phyloP scores from a whole-genome alignment of 2,329 filamentous ascomycete species.

The Cercospora sp. region DNA sequence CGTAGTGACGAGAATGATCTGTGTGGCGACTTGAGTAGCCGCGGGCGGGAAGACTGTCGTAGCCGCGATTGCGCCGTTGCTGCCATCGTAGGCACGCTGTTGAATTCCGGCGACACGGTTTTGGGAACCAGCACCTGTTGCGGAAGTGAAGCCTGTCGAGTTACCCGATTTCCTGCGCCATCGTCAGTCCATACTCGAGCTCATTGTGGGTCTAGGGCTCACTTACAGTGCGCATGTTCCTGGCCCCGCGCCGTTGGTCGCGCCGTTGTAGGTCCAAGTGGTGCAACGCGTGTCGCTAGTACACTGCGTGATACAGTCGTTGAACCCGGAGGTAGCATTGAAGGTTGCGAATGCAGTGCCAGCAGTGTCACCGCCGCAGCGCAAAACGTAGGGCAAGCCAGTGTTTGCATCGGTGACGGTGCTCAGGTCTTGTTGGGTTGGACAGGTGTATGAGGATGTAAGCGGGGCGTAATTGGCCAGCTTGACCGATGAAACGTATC shows the following conservation, averaged over 20 bases:
- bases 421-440: background rate
- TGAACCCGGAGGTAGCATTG: background rate
- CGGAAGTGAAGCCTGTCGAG: background rate
- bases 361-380: slow-evolving; percentile 1
- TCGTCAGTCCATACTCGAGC: background rate
- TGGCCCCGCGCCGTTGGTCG: background rate
- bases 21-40: background rate
- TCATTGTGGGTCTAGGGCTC: background rate
- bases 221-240: slow-evolving; percentile 10
- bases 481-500: slow-evolving; percentile 6
- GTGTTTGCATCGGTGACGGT: slow-evolving; percentile 12
- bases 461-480: slow-evolving; percentile 2
- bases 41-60: too few relatives aligned
- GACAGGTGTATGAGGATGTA: slow-evolving; percentile 13
- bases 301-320: slow-evolving; percentile 13
- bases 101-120: background rate
- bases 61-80: too few relatives aligned
- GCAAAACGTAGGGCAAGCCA: slow-evolving; percentile 8
- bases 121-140: background rate
- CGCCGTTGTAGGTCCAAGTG: slow-evolving; percentile 10
- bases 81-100: background rate
- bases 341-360: background rate
- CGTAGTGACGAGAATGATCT: background rate
- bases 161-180: background rate
- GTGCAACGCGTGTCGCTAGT: slow-evolving; percentile 4